Percentiles rank a stretch among this genome's conserved stretches.
phyloP scores from a whole-genome alignment of 2,329 filamentous ascomycete genomes.

The Incumbomyces delicatus region DNA sequence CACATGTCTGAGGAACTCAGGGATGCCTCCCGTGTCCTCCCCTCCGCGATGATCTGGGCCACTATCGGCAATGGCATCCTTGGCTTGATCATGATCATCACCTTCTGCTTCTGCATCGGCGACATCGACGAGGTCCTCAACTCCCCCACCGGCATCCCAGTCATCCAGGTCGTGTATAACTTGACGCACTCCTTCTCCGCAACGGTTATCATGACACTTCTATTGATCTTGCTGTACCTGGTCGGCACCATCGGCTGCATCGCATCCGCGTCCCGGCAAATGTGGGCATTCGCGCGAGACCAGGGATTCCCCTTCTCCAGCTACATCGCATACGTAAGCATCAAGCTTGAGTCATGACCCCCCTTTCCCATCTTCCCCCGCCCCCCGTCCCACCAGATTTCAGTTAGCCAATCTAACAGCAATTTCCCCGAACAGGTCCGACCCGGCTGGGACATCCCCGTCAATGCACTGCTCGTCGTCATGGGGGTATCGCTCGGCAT shows the following conservation, averaged over 20 bases:
- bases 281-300: slow-evolving; percentile 25
- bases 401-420: too few relatives aligned
- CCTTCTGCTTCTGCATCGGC: slow-evolving; percentile 31
- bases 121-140: slow-evolving; percentile 23
- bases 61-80: slow-evolving; percentile 28
- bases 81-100: slow-evolving; percentile 30
- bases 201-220: slow-evolving; percentile 22
- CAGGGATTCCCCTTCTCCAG: slow-evolving; percentile 22
- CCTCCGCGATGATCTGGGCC: slow-evolving; percentile 28
- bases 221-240: slow-evolving; percentile 7
- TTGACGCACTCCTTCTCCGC: slow-evolving; percentile 23
- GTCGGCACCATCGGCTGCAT: neutral
- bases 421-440: slow-evolving; percentile 14
- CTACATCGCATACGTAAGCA: slow-evolving; percentile 25
- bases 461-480: slow-evolving; percentile 15
- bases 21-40: slow-evolving; percentile 28
- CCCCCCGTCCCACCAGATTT: too few relatives aligned
- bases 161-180: slow-evolving; percentile 27
- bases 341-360: neutral
- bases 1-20: slow-evolving; percentile 34
- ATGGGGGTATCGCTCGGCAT: slow-evolving; percentile 10
- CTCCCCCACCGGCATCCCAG: slow-evolving; percentile 25
- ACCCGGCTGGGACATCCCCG: slow-evolving; percentile 15
- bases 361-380: too few relatives aligned
- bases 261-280: neutral